Conservation (phyloP, 2,329 filamentous ascomycete species). For the Xylariaceae sp. region DNA sequence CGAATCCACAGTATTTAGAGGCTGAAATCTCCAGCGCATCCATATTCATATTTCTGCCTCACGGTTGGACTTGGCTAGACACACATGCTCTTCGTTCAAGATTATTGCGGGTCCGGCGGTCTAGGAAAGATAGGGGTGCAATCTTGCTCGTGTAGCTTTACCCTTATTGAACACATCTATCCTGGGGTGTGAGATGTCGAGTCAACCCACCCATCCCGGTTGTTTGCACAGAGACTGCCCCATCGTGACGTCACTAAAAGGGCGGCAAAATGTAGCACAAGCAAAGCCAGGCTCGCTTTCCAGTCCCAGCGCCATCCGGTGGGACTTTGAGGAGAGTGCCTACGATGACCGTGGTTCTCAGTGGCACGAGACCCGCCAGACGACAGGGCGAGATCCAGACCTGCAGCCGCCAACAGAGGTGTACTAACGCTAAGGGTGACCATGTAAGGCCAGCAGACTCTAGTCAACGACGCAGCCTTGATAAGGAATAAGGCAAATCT, state of each 20-base stretch:
- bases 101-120: too few relatives aligned
- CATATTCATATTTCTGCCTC: too few relatives aligned
- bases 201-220: slow-evolving; percentile 20
- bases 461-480: slow-evolving; percentile 63
- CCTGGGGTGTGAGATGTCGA: slow-evolving; percentile 14
- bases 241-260: slow-evolving; percentile 30
- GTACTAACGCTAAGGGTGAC: slow-evolving; percentile 62
- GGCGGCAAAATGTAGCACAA: slow-evolving; percentile 33
- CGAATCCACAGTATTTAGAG: too few relatives aligned
- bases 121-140: too few relatives aligned
- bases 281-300: slow-evolving; percentile 30
- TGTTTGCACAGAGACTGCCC: slow-evolving; percentile 31
- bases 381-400: slow-evolving; percentile 56
- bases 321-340: slow-evolving; percentile 6
- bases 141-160: too few relatives aligned
- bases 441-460: slow-evolving; percentile 69
- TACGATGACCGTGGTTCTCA: slow-evolving; percentile 12
- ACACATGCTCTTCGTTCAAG: too few relatives aligned
- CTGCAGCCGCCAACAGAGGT: slow-evolving; percentile 65
- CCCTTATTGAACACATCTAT: too few relatives aligned
- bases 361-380: slow-evolving; percentile 13
- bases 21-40: too few relatives aligned
- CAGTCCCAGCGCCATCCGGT: slow-evolving; percentile 30
- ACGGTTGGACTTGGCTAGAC: too few relatives aligned
- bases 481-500: slow-evolving; percentile 61